Base-by-base conservation (phyloP, 2,329 filamentous ascomycete genomes). In the Exophiala spinifera region DNA sequence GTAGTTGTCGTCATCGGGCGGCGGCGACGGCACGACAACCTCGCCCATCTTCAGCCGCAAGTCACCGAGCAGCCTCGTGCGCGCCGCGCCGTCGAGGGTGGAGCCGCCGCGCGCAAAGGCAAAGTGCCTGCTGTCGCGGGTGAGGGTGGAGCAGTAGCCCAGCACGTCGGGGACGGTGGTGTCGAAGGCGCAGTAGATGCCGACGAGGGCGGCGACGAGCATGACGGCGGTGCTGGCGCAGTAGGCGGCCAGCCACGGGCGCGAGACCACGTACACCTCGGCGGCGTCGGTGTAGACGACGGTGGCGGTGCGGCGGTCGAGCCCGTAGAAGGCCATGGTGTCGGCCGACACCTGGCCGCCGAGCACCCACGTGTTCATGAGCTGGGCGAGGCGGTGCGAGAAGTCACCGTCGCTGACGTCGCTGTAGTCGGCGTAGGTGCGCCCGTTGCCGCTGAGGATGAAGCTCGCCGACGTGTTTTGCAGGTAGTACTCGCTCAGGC, bases 291-390 rank as follows among this genome's bases (percentile, higher is more conserved):
- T 19, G 33, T 57, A 57, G 17, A 19, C 15, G 11, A 34, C 55
- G 1, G 50, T 50, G 46, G 14, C 42, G 14, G 47, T 53, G 25
- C 34, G 46, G 25, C 40, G 21, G 34, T 47, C 34, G 34, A 57
- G 17, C 4, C 14, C 36, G 11, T 4, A 0, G 40, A 42, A 57
- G n/a, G 31, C 14, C 55, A 57, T 57, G n/a, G 40, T 47, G 25
- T 53, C 34, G 3, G 55, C 55, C 6, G 55, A 57, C 19, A 57
- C 50, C 43, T 57, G 55, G 17, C 49, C 28, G 17, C 34, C 52
- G 33, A 59, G 39, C 3, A 55, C 49, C 56, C 56, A 59, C 2
- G 58, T 61, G 43, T 62, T 62, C 14, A 57, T 31, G 2, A 62
- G 51, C 36, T 56, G 58, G 23, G 53, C 55, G 25, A 62, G 60